Evolutionary conservation across 257 asterid species (phyloP), one percentile per base, ranked within the genome.

Genomic region (Ophiorrhiza pumila): DNA sequence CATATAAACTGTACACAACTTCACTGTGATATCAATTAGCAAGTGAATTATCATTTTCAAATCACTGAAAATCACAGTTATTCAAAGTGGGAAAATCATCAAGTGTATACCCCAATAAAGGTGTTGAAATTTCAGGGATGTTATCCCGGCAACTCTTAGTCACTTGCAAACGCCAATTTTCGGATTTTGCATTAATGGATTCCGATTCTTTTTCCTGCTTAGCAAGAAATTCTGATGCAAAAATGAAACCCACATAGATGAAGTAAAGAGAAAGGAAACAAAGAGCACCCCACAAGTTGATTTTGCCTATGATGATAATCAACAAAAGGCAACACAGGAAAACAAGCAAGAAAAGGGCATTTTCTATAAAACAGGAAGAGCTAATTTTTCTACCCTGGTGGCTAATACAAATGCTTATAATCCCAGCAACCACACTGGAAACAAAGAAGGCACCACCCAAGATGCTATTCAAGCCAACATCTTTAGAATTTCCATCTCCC

Each of bases 261-360:
- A 76, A 27, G 73, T 76, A 76, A 17, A 76, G 45, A 61, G 75
- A 69, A 27, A 76, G 59, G 71, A 80, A 76, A 62, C 59, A 72
- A 17, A 76, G 73, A 55, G 81, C 80, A 55, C 73, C 76, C 74
- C 80, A 80, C 61, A 80, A 42, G 56, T 64, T 76, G 65, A 80
- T 72, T 39, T 72, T 68, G 25, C 84, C 78, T 4, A 76, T 20
- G n/a, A 68, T 35, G 50, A 80, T 41, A 29, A 80, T 55, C 71
- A 69, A 46, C n/a, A 77, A 58, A 43, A 78, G 76, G 47, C 66
- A 68, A 52, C 17, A 73, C 20, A 73, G 64, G 59, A 37, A 62
- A 2, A 72, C 10, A 65, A 78, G 64, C 53, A 78, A 41, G 68
- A 78, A 68, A 22, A 74, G 1, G 17, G 67, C 32, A 60, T 78